A percentile compares a stretch with the other conserved stretches of the same genome.
phyloP scores from a whole-genome alignment of 1,284 basidiomycete genomes.

The Ustilago esculenta region DNA sequence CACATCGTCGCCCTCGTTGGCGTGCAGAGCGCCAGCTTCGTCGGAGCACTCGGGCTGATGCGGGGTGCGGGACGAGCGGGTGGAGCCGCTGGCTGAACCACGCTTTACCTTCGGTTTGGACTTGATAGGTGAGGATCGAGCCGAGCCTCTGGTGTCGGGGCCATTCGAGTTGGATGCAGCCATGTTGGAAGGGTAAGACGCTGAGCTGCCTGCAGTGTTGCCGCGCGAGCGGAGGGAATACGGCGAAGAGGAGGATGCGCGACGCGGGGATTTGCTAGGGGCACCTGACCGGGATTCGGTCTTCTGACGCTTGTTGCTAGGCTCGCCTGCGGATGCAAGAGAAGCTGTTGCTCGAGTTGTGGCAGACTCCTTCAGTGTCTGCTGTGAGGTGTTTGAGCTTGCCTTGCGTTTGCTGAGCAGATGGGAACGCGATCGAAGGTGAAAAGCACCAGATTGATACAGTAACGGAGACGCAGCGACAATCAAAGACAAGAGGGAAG shows the following conservation, averaged over 20 bases:
- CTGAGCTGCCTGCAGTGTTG: constrained; percentile 8
- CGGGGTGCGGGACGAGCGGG: constrained; percentile 8
- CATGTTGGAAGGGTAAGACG: constrained; percentile 17
- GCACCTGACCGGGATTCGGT: constrained; percentile 6
- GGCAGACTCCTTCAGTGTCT: neutral
- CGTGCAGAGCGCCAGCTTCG: constrained; percentile 6
- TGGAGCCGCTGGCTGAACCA: constrained; percentile 19
- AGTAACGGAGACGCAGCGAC: too few species aligned
- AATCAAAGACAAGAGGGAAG: too few species aligned
- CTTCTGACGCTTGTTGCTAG: constrained; percentile 35
- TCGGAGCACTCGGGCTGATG: constrained; percentile 30
- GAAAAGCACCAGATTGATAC: too few species aligned
- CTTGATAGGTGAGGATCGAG: constrained; percentile 19
- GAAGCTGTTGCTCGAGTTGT: neutral
- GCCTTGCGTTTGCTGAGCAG: constrained; percentile 37
- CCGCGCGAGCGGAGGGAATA: constrained; percentile 35
- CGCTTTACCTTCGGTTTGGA: constrained; percentile 24
- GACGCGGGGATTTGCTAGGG: constrained; percentile 1
- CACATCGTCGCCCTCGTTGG: constrained; percentile 20
- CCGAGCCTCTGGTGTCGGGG: constrained; percentile 11
- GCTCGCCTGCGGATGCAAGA: constrained; percentile 9
- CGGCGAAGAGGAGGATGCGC: constrained; percentile 17
- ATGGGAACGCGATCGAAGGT: too few species aligned
- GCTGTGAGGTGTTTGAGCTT: constrained; percentile 2
- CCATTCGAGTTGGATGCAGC: constrained; percentile 21